phyloP scores from a whole-genome alignment of 805 yeast species.

The Sungouiozyma intestinalis region DNA sequence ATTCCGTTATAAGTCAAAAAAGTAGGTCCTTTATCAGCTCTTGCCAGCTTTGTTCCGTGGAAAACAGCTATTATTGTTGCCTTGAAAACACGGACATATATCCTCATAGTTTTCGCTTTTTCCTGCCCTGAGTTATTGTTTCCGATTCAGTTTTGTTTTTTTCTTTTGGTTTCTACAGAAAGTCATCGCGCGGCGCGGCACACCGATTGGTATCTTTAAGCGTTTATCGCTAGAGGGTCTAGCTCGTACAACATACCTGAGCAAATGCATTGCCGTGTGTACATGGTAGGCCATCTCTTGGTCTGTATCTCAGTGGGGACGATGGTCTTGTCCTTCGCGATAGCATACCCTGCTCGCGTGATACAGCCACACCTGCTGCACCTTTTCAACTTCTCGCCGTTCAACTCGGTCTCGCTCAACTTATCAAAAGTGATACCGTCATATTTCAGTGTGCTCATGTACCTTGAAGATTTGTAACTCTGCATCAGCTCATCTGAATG shows the following conservation, averaged over 20 bases:
- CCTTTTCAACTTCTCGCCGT: conserved; percentile 27
- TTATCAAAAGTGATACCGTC: conserved; percentile 28
- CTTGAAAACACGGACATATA: no score
- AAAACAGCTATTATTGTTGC: no score
- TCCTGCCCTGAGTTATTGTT: no score
- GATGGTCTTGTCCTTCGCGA: conserved; percentile 25
- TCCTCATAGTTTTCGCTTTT: no score
- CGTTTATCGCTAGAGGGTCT: neutral
- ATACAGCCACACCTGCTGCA: conserved; percentile 49
- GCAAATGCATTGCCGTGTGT: conserved; percentile 27
- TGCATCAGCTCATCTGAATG: conserved; percentile 41
- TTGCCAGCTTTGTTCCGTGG: no score
- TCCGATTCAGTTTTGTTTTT: no score
- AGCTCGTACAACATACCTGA: conserved; percentile 28
- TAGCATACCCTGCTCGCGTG: conserved; percentile 29
- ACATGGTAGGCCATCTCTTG: conserved; percentile 30
- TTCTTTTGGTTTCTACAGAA: neutral
- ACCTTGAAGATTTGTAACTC: conserved; percentile 19
- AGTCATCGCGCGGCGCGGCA: neutral
- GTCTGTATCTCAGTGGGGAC: conserved; percentile 27
- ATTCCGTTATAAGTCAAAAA: no score
- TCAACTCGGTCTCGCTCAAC: conserved; percentile 12
- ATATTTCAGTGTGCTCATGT: conserved; percentile 28
- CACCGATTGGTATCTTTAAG: neutral
- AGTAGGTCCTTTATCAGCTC: no score